phyloP scores from a whole-genome alignment of 202 grass and related monocot species.

The Panicum hallii region DNA sequence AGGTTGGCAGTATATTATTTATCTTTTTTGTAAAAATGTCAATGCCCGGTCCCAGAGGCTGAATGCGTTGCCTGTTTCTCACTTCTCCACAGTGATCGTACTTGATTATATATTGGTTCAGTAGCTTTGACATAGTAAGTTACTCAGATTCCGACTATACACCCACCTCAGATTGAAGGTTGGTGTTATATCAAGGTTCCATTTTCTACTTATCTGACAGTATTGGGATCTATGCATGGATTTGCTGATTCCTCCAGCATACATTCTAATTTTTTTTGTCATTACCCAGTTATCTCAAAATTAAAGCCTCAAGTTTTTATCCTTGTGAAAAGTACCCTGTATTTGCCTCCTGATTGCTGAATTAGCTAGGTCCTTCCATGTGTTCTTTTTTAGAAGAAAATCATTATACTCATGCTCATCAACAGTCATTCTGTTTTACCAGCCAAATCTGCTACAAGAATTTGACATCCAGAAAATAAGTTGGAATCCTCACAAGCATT shows the following conservation, averaged over 20 bases:
- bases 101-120: not conserved
- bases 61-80: not conserved
- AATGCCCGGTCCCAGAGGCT: not conserved
- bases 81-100: not conserved
- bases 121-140: not conserved
- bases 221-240: not conserved
- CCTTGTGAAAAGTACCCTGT: not conserved
- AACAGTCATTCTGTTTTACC: constrained; percentile 36
- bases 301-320: constrained; percentile 5
- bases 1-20: not conserved
- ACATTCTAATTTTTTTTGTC: not conserved
- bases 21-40: not conserved
- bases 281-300: not conserved
- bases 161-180: constrained; percentile 3
- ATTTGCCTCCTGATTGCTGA: not conserved
- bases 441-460: constrained; percentile 78
- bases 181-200: not conserved
- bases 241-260: constrained; percentile 3
- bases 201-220: not conserved
- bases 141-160: not conserved
- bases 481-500: constrained; percentile 84
- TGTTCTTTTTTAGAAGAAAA: not conserved
- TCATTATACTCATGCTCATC: constrained; percentile 20
- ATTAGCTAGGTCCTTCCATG: not conserved
- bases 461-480: constrained; percentile 72